Evolutionary conservation across 352 stramenopile genomes (phyloP).

Genomic region (Plasmopara muralis): DNA sequence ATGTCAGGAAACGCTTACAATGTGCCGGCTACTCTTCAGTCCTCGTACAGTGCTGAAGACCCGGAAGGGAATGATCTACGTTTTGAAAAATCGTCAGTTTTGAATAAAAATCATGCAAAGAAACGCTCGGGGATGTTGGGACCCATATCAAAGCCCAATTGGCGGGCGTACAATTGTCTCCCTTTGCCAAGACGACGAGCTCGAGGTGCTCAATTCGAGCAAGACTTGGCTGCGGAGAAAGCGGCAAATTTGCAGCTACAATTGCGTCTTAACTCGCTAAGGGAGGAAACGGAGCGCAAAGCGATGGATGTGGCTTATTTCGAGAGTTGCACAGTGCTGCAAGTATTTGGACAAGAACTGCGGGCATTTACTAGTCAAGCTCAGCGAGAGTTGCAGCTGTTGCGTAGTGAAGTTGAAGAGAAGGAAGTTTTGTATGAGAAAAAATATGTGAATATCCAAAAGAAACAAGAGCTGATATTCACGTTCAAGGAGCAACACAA

Average conservation of each 20-base stretch:
- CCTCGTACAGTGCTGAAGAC: conserved; percentile 9
- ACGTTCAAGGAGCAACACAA: conserved; percentile 67
- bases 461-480: conserved; percentile 64
- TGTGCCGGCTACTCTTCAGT: conserved; percentile 9
- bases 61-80: conserved; percentile 8
- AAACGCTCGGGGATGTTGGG: conserved; percentile 67
- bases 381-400: conserved; percentile 22
- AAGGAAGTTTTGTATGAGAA: conserved; percentile 50
- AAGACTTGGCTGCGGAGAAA: conserved; percentile 48
- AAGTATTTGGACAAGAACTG: conserved; percentile 45
- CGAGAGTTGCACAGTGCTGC: conserved; percentile 54
- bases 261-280: conserved; percentile 38
- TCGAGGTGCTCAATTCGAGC: conserved; percentile 63
- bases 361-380: conserved; percentile 39
- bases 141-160: conserved; percentile 56
- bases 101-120: conserved; percentile 40
- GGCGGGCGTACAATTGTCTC: conserved; percentile 20
- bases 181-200: conserved; percentile 43
- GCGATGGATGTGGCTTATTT: conserved; percentile 76
- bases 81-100: conserved; percentile 7
- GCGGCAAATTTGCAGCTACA: conserved; percentile 37
- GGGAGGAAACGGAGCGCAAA: conserved; percentile 68
- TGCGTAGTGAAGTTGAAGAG: conserved; percentile 40
- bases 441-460: conserved; percentile 47
- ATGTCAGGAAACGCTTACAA: conserved; percentile 49